phyloP scores from a whole-genome alignment of 106 monocot species.

The Dioscorea dumetorum region DNA sequence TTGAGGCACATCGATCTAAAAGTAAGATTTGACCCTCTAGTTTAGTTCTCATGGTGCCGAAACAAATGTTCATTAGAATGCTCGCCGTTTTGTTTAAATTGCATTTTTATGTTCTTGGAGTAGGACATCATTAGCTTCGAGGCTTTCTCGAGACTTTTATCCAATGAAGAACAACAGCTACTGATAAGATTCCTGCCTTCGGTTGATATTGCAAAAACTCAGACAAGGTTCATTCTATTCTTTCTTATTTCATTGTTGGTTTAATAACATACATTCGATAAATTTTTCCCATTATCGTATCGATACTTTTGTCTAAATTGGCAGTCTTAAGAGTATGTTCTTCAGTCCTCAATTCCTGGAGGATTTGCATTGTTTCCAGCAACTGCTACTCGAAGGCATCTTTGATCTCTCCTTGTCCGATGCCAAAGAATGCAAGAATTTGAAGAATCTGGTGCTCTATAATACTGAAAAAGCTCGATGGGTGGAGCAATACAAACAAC shows the following conservation, averaged over 20 bases:
- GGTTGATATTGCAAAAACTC: slow-evolving; percentile 35
- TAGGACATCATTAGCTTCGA: slow-evolving; percentile 64
- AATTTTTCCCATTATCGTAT: not conserved
- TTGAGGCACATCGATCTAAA: slow-evolving; percentile 40
- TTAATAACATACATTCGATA: not conserved
- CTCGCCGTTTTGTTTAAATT: not conserved
- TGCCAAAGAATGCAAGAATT: slow-evolving; percentile 32
- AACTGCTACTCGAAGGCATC: slow-evolving; percentile 53
- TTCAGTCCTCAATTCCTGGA: slow-evolving; percentile 47
- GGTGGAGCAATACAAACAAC: slow-evolving; percentile 36
- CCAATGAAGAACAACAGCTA: slow-evolving; percentile 47
- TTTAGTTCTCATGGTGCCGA: not conserved
- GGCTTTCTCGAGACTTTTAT: slow-evolving; percentile 35
- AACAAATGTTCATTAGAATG: not conserved
- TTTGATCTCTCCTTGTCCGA: slow-evolving; percentile 36
- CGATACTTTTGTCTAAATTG: not conserved
- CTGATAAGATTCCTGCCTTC: slow-evolving; percentile 62
- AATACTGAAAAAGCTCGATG: slow-evolving; percentile 43
- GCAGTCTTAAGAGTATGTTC: slow-evolving; percentile 73
- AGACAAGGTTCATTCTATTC: slow-evolving; percentile 40
- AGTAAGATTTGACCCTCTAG: slow-evolving; percentile 20
- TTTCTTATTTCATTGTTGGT: not conserved
- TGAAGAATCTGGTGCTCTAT: slow-evolving; percentile 40
- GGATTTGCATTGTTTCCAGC: slow-evolving; percentile 45
- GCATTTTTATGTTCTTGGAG: not conserved